Percentiles rank a stretch among this genome's conserved stretches.
Evolutionary conservation across 306 rosid genomes (phyloP).

Genomic region (Chamaecrista fasciculata): DNA sequence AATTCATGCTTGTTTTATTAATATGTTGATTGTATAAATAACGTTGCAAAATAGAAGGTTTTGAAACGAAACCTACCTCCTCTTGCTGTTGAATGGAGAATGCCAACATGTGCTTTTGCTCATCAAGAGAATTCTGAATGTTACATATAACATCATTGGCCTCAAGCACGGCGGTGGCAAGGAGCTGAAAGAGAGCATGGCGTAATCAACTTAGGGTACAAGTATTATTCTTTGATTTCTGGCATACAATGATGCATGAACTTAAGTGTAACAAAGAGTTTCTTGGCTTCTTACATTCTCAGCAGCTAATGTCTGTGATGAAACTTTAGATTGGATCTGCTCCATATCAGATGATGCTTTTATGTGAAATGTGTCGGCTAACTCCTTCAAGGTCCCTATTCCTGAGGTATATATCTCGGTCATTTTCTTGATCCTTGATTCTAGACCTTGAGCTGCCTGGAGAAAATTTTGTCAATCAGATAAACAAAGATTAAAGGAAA

Average conservation of each 20-base stretch:
- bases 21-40: not conserved
- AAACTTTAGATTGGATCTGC: constrained; percentile 52
- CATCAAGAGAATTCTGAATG: constrained; percentile 67
- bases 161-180: constrained; percentile 60
- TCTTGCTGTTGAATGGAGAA: constrained; percentile 65
- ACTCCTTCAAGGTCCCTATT: constrained; percentile 54
- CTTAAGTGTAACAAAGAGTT: not conserved
- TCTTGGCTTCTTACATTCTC: constrained; percentile 51
- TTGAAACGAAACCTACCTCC: constrained; percentile 47
- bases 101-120: constrained; percentile 63
- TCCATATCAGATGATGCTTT: constrained; percentile 72
- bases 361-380: constrained; percentile 54
- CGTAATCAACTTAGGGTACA: constrained; percentile 20
- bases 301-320: constrained; percentile 55
- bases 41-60: not conserved
- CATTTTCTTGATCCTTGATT: constrained; percentile 71
- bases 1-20: constrained; percentile 24
- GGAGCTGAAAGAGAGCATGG: constrained; percentile 51
- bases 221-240: not conserved
- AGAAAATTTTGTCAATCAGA: constrained; percentile 26
- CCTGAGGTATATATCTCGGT: constrained; percentile 65
- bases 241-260: not conserved
- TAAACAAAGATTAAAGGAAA: not conserved
- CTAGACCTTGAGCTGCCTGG: constrained; percentile 74
- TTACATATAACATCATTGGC: constrained; percentile 59